Evolutionary conservation across 1,284 basidiomycete species (phyloP).

Genomic region (Cutaneotrichosporon sp.): DNA sequence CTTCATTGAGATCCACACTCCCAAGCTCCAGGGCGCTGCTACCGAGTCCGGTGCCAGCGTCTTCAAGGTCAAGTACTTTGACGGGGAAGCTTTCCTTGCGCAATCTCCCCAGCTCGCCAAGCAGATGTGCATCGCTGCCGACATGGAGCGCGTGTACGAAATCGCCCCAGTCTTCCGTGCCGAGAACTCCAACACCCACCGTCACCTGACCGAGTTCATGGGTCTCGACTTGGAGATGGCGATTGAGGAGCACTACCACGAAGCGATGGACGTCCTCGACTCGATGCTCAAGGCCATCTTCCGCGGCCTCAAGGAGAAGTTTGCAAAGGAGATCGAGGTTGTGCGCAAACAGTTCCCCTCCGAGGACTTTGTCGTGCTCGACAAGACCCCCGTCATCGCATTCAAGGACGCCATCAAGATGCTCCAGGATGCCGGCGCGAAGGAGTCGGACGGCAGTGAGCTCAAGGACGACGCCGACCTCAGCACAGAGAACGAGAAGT

Average conservation of each 20-base stretch:
- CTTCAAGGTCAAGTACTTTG: conserved; percentile 98
- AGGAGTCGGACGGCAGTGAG: conserved; percentile 49
- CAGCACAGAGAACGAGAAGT: conserved; percentile 69
- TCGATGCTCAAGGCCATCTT: conserved; percentile 78
- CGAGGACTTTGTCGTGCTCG: conserved; percentile 79
- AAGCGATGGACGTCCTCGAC: conserved; percentile 84
- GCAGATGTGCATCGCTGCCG: conserved; percentile 98
- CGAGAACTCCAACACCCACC: conserved; percentile 95
- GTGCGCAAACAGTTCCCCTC: conserved; percentile 84
- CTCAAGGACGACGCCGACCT: conserved; percentile 77
- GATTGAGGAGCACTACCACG: conserved; percentile 97
- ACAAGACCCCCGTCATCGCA: conserved; percentile 72
- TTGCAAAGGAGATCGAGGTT: conserved; percentile 70
- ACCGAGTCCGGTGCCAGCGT: conserved; percentile 96
- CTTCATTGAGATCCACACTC: conserved; percentile 86
- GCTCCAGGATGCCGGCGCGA: conserved; percentile 74
- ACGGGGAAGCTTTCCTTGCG: conserved; percentile 86
- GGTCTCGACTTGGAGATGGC: conserved; percentile 99
- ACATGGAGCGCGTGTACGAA: conserved; percentile 97
- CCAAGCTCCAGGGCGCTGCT: conserved; percentile 94
- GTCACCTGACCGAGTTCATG: conserved; percentile 98
- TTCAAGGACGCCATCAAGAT: conserved; percentile 85
- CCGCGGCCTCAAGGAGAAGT: conserved; percentile 69
- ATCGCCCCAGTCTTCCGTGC: conserved; percentile 88
- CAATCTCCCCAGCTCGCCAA: conserved; percentile 97